phyloP scores from a whole-genome alignment of 345 rosid genomes.

The Cardamine resedifolia region DNA sequence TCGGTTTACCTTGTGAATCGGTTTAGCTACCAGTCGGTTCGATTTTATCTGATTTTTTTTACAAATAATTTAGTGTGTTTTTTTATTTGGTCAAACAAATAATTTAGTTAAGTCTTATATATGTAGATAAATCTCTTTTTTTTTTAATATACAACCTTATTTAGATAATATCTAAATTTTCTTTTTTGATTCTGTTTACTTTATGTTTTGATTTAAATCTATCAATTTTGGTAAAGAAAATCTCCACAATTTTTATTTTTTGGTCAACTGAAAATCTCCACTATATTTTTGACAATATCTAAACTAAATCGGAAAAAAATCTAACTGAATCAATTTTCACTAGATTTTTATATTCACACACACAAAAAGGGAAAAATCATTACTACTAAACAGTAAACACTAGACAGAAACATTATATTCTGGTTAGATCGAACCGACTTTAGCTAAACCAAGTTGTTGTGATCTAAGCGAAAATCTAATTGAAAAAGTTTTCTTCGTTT shows the following conservation, averaged over 20 bases:
- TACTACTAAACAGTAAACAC: not conserved
- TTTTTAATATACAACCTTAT: not conserved
- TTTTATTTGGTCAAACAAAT: too few species aligned
- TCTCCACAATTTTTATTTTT: not conserved
- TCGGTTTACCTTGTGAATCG: not conserved
- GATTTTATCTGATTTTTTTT: not conserved
- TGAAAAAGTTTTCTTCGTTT: not conserved
- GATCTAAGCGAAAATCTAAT: not conserved
- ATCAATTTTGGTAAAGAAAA: not conserved
- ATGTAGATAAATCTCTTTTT: not conserved
- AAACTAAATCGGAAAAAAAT: not conserved
- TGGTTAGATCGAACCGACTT: too few species aligned
- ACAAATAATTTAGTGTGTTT: too few species aligned
- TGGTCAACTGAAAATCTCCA: not conserved
- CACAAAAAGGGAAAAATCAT: not conserved
- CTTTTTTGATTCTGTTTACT: not conserved
- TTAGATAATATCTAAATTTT: not conserved
- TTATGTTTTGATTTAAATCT: not conserved
- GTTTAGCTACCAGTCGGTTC: not conserved
- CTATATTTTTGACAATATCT: not conserved
- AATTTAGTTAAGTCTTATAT: too few species aligned
- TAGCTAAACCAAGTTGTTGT: not conserved
- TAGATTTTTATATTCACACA: not conserved
- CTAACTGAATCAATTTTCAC: not conserved
- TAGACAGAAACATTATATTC: not conserved